Evolutionary conservation across 106 monocot genomes (phyloP).

Genomic region (Apostasia ramifera): DNA sequence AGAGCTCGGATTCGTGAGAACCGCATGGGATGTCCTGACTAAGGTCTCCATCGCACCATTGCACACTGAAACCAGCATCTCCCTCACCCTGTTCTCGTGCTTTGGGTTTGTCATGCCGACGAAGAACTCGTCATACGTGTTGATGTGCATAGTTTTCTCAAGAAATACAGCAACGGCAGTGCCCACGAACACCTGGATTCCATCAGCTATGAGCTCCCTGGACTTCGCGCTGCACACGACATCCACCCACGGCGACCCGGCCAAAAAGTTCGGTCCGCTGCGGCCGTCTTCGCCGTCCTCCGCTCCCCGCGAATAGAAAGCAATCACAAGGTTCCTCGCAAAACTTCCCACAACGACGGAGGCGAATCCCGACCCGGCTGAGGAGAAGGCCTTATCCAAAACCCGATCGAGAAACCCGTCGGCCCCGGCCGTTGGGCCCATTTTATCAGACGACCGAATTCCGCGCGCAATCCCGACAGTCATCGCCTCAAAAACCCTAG

Average conservation of each 20-base stretch:
- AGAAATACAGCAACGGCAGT: slow-evolving; percentile 48
- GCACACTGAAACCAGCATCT: slow-evolving; percentile 53
- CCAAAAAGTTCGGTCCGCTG: not conserved
- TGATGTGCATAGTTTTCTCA: slow-evolving; percentile 63
- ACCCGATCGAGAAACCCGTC: slow-evolving; percentile 25
- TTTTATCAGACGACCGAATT: not conserved
- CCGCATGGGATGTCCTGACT: slow-evolving; percentile 55
- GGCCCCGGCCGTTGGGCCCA: not conserved
- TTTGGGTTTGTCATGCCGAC: slow-evolving; percentile 56
- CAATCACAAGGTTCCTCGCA: slow-evolving; percentile 48
- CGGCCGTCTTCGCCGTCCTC: not conserved
- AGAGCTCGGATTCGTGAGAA: slow-evolving; percentile 16
- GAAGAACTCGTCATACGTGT: slow-evolving; percentile 63
- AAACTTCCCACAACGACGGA: slow-evolving; percentile 58
- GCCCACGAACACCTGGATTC: slow-evolving; percentile 45
- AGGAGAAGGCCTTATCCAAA: slow-evolving; percentile 46
- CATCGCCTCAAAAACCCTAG: slow-evolving; percentile 47
- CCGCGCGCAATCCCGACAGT: slow-evolving; percentile 41
- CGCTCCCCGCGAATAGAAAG: slow-evolving; percentile 8
- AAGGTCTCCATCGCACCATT: slow-evolving; percentile 65
- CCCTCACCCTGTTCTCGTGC: slow-evolving; percentile 53
- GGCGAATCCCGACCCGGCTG: slow-evolving; percentile 42
- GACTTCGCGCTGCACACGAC: slow-evolving; percentile 27
- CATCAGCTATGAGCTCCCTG: slow-evolving; percentile 29
- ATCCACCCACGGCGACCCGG: slow-evolving; percentile 31